Evolutionary conservation across 768 basidiomycete genomes (phyloP), one percentile per base, ranked within the genome.

Genomic region (Phaffia tasmanica): DNA sequence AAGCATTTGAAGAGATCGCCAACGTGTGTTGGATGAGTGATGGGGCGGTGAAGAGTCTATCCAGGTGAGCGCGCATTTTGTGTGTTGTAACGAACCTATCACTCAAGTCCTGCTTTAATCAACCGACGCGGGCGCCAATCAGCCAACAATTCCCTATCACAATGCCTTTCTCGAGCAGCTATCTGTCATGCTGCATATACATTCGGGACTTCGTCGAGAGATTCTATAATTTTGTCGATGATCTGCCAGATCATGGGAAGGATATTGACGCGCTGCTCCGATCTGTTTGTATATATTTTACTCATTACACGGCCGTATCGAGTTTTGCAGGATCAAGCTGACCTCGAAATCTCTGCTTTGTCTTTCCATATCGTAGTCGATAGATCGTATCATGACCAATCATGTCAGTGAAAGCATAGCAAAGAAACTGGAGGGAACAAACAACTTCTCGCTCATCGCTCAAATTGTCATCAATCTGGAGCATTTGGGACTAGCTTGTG

Each of bases 201-300:
- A 87, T 94, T 67, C 85, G 89, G 29, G 81, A 80, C 53, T 97
- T 94, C 73, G 87, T 95, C 49, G 87, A 92, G 71, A 90, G 89
- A 72, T 98, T 95, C 78, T 94, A 97, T 74, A 86, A 89, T 27
- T 99, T 98, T 75, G 85, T 93, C 0, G 95, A 99, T 71, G 94
- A 94, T 11, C 88, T 95, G 6, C 85, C 87, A 1, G 89, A 93
- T 73, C 87, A 90, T 66, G 88, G 92, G 75, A 82, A 86, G 53
- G 87, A 93, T 73, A 88, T 93, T 42, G 93, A 98, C 72, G 90
- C 91, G 63, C 80, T 97, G 11, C 76, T 99, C 60, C 86, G 86
- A 78, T 91, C 86, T 81, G 94, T 92, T 72, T 65, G 73, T 49
- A 11, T 18, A 57, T 42, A 50, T 49, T n/a, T 51, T 8, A 15